Evolutionary conservation across 768 basidiomycete genomes (phyloP), one percentile per base, ranked within the genome.

Genomic region (Mrakia hoshinonis): DNA sequence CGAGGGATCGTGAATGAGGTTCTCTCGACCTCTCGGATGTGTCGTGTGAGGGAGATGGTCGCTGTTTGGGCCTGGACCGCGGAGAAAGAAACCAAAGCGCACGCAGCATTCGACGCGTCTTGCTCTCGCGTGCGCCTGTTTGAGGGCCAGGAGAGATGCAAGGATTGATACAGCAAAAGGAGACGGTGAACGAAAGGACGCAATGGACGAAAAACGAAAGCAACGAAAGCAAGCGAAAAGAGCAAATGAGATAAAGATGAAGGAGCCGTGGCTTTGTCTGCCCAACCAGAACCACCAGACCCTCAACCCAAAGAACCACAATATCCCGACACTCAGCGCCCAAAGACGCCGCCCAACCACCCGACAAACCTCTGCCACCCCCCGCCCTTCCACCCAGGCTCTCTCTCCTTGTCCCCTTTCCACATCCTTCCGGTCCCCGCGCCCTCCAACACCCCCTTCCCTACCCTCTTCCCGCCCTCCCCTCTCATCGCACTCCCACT

Each of bases 371-470:
- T 62, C 24, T 51, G 46, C 69, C 69, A 70, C 60, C 69, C 48
- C 7, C 38, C 38, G 3, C 69, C 69, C 43, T 29, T 62, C 69
- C 69, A 70, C 2, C 48, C 49, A 7, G 20, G 43, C n/a, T 51
- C 60, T 34, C 69, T 62, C 47, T 13, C 15, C 48, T 15, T 51
- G 1, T 70, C 69, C 24, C 69, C 69, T 24, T 48, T 63, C 69
- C 69, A 70, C 46, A 70, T 52, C 38, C 62, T 43, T 13, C 69
- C 69, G 11, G 69, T 70, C 62, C 67, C 58, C 0, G 54, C 43
- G 1, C 55, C 55, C 12, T 68, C 67, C 52, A 68, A 22, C 46
- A 63, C 69, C n/a, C 69, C 69, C 12, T 60, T 62, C 36, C 47
- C 62, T 3, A 68, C 38, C 38, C n/a, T 39, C 67, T 47, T 66